Percentiles rank a stretch among this genome's conserved stretches.
Conservation (phyloP, 305 asterid genomes). For the Andrographis paniculata region DNA sequence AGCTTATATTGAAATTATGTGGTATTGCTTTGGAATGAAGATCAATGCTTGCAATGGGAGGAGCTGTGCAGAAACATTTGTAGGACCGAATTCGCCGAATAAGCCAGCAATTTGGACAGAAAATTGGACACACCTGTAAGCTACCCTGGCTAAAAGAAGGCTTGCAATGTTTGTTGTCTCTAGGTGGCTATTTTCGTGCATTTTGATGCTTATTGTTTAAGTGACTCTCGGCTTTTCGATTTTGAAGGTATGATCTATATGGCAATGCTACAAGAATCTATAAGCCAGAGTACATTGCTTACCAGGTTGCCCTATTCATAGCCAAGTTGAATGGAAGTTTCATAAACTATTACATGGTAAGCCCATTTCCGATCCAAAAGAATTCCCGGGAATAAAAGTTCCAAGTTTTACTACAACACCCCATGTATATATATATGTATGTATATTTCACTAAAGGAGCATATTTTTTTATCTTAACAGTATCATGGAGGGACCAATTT, state of each 20-base stretch:
- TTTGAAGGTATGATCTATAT: constrained; percentile 52
- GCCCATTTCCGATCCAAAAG: too few relatives aligned
- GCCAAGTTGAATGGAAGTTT: constrained; percentile 78
- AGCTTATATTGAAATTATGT: neutral
- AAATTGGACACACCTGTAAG: constrained; percentile 97
- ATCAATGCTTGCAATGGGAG: constrained; percentile 83
- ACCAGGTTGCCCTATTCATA: constrained; percentile 64
- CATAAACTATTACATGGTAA: constrained; percentile 89
- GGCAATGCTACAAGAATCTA: constrained; percentile 54
- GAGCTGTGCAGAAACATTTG: constrained; percentile 78
- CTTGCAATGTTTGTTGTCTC: too few relatives aligned
- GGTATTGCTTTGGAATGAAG: constrained; percentile 26
- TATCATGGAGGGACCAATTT: constrained; percentile 94
- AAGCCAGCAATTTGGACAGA: constrained; percentile 97
- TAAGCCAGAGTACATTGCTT: constrained; percentile 62
- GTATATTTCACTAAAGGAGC: too few relatives aligned
- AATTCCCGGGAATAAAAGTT: too few relatives aligned
- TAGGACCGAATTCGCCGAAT: constrained; percentile 78
- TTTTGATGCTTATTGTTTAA: neutral
- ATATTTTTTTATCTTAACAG: constrained; percentile 30
- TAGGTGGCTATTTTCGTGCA: neutral
- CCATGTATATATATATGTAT: too few relatives aligned
- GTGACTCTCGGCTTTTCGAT: neutral
- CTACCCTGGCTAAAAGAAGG: too few relatives aligned
- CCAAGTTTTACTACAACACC: too few relatives aligned